A percentile compares a stretch with the other conserved stretches of the same genome.
Evolutionary conservation across 345 rosid genomes (phyloP).

Genomic region (Geranium rotundifolium): DNA sequence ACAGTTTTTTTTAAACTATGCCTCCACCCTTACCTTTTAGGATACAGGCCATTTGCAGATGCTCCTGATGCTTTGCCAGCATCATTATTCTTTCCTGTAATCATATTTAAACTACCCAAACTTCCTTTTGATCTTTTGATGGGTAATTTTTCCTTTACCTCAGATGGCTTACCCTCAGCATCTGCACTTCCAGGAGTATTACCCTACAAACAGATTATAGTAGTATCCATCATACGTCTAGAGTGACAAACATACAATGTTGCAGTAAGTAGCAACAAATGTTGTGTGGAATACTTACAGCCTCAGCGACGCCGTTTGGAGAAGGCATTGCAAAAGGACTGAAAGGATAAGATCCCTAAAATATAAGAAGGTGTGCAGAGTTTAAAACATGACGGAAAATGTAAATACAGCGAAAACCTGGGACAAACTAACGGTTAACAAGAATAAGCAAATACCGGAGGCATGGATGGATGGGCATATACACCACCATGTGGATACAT

Average conservation of each 20-base stretch:
- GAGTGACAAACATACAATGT: conserved; percentile 18
- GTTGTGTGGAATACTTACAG: conserved; percentile 30
- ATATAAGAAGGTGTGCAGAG: conserved; percentile 2
- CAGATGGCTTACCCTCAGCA: conserved; percentile 67
- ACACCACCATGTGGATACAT: conserved; percentile 99
- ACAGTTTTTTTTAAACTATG: too few species aligned
- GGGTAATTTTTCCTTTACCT: conserved; percentile 86
- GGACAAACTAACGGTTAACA: conserved; percentile 3
- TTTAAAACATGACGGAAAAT: conserved; percentile 4
- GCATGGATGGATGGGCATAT: conserved; percentile 88
- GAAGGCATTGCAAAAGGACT: conserved; percentile 95
- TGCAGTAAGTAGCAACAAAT: neutral
- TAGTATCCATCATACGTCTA: conserved; percentile 9
- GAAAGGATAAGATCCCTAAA: conserved; percentile 89
- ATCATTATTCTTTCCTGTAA: conserved; percentile 71
- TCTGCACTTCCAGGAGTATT: conserved; percentile 62
- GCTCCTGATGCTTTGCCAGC: conserved; percentile 56
- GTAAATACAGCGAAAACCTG: conserved; percentile 4
- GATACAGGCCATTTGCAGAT: conserved; percentile 75
- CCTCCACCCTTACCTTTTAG: conserved; percentile 51
- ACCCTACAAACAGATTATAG: conserved; percentile 44
- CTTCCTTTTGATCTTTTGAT: conserved; percentile 98
- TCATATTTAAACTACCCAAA: conserved; percentile 90
- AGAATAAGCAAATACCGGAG: conserved; percentile 52
- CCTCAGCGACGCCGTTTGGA: conserved; percentile 84